phyloP scores from a whole-genome alignment of 176 grass and related monocot genomes.

The Panicum miliaceum region DNA sequence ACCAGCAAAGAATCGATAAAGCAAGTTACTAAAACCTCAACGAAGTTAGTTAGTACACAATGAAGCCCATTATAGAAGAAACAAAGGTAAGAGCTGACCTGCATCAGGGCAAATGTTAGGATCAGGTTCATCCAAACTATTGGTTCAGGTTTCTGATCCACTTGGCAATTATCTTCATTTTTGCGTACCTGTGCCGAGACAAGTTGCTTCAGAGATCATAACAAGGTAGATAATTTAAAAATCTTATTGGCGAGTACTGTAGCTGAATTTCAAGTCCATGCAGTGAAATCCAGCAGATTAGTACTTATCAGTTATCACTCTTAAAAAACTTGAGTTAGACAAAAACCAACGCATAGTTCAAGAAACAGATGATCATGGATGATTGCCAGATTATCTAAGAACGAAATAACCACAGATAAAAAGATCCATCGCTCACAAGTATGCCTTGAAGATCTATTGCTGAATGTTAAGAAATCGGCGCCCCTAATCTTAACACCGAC shows the following conservation, averaged over 20 bases:
- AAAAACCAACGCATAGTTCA: not conserved
- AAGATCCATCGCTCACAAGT: conserved; percentile 58
- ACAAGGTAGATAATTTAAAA: not conserved
- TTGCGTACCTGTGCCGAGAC: conserved; percentile 69
- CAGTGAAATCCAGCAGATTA: not conserved
- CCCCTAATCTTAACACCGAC: too few relatives aligned
- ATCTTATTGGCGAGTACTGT: not conserved
- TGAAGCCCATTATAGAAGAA: not conserved
- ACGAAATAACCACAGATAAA: conserved; percentile 12
- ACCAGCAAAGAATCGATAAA: conserved; percentile 22
- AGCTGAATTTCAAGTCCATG: not conserved
- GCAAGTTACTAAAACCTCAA: conserved; percentile 29
- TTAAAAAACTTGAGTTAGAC: not conserved
- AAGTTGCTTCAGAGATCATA: not conserved
- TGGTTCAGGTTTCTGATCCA: conserved; percentile 42
- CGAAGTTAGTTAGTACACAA: not conserved
- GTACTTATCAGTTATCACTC: not conserved
- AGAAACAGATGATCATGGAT: not conserved
- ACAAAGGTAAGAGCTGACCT: conserved; percentile 47
- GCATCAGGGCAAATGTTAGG: conserved; percentile 36
- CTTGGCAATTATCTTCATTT: conserved; percentile 47
- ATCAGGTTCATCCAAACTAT: conserved; percentile 51
- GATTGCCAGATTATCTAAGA: not conserved
- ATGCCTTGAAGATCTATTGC: conserved; percentile 97
- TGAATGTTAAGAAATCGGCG: too few relatives aligned